Evolutionary conservation across 2,329 filamentous ascomycete genomes (phyloP), one percentile per base, ranked within the genome.

Genomic region (Drechslerella stenobrocha): DNA sequence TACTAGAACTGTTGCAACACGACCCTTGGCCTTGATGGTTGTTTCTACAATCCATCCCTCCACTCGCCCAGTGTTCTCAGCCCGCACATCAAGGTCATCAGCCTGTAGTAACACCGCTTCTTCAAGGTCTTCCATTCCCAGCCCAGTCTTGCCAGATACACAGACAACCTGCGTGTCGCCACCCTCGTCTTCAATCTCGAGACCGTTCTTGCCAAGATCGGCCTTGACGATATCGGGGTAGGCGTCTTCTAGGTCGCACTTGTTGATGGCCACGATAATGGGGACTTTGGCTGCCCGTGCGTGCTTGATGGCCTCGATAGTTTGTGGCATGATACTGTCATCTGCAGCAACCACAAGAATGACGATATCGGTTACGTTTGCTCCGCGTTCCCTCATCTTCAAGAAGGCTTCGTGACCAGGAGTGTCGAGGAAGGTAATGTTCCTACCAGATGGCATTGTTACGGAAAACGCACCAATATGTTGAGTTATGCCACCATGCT

Each of bases 391-490:
- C 28, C 93, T 87, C 93, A 98, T 98, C 35, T 87, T 88, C 71
- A 97, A 79, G 77, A 98, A 98, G 0, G 93, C 95, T 24, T 92
- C 90, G 78, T 98, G 93, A 0, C 93, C 93, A 1, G 93, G 93
- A 0, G 93, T 98, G 75, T 98, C 93, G 24, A 98, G 81, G 79
- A 98, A 98, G 0, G 95, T 98, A 72, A 98, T 96, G 34, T 85
- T 84, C 76, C 92, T 95, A 42, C 91, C 91, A 3, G 85, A 86
- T 2, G 89, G 86, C 81, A 98, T 85, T 15, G 84, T 84, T 1
- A 98, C 93, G 4, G 90, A 90, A 78, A 98, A 98, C 13, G 93
- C 93, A 76, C 93, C 95, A 71, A 98, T 98, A 74, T 98, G 93
- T 76, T 98, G 93, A 0, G 93, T 98, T 75, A 98, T 98, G 32